Evolutionary conservation across 345 rosid species (phyloP), one percentile per base, ranked within the genome.

Genomic region (Hevea brasiliensis): DNA sequence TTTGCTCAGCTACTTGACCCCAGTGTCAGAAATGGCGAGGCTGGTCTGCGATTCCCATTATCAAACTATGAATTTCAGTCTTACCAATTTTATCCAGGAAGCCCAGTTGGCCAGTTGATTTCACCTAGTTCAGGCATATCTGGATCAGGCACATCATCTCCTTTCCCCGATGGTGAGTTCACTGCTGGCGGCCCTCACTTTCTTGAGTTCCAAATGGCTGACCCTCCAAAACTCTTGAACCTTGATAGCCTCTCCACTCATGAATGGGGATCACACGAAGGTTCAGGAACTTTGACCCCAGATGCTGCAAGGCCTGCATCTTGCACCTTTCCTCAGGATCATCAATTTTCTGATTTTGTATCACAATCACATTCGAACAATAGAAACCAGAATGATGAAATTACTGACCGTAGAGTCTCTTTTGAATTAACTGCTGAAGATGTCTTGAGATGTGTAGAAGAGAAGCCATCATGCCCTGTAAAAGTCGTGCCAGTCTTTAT

Each of bases 41-140:
- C 63, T 59, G 82, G 76, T 62, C 84, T 54, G 75, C 81, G 85
- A 75, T 86, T 84, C 76, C 87, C 87, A 14, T 41, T 84, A 26
- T 80, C 87, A 47, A 81, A 80, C 73, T 86, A 89, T 79, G 99
- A 92, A 73, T 89, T 90, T 75, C 94, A 85, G 76, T 83, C 89
- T 40, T 89, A 95, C 67, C 98, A 90, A 60, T 84, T 92, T 70
- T 84, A 92, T 77, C 98, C 98, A 65, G 99, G 98, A 77, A 92
- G 98, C 82, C 97, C 99, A n/a, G 84, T 89, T 64, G 96, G 96
- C 76, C 90, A 88, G 65, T 85, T 90, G 72, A 88, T 92, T 54
- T 95, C 99, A 8, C 99, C 99, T 8, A 83, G 98, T 80, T 92
- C 99, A 0, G 95, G 87, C 74, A 82, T 90, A 70, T 94, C 98